These are phyloP conservation scores for Platanthera guangdongensis DNA, from an alignment of 106 monocot genomes.

Conservation along the genomic window DNA sequence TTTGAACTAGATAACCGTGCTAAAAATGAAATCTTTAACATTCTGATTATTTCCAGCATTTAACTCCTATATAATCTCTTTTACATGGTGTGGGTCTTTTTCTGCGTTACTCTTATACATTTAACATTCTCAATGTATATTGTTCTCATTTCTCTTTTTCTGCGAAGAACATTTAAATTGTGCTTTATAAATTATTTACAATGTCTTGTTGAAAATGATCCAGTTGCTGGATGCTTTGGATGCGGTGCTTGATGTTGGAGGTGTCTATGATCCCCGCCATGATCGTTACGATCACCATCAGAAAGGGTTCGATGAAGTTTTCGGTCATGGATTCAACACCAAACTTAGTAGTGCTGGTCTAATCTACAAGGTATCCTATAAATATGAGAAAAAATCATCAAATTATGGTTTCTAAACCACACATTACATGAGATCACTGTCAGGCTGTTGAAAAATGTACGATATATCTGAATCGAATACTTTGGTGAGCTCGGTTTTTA, in stretches of 20 bases:
- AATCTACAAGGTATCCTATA: conserved; percentile 74
- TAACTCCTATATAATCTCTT: neutral
- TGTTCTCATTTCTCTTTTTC: too few relatives aligned
- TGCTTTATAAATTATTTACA: neutral
- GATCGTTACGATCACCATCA: conserved; percentile 94
- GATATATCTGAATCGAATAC: too few relatives aligned
- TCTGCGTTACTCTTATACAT: neutral
- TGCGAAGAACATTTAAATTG: neutral
- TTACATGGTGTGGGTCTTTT: neutral
- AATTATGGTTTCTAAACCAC: neutral
- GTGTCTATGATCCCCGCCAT: conserved; percentile 73
- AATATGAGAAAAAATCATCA: neutral
- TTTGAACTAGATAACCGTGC: too few relatives aligned
- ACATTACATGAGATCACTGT: neutral
- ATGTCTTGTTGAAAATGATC: neutral
- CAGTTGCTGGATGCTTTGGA: conserved; percentile 78
- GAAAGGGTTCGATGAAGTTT: conserved; percentile 80
- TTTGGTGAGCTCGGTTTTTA: too few relatives aligned
- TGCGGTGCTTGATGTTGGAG: conserved; percentile 97
- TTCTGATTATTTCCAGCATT: too few relatives aligned
- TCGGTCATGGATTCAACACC: conserved; percentile 87
- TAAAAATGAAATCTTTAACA: too few relatives aligned
- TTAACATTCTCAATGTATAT: too few relatives aligned
- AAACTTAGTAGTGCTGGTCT: conserved; percentile 95
- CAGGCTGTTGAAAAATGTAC: too few relatives aligned